Percentiles rank a stretch among this genome's conserved stretches.
These are phyloP conservation scores for Didymella pinodella DNA, from an alignment of 2,329 filamentous ascomycete genomes.

Conservation along the genomic window DNA sequence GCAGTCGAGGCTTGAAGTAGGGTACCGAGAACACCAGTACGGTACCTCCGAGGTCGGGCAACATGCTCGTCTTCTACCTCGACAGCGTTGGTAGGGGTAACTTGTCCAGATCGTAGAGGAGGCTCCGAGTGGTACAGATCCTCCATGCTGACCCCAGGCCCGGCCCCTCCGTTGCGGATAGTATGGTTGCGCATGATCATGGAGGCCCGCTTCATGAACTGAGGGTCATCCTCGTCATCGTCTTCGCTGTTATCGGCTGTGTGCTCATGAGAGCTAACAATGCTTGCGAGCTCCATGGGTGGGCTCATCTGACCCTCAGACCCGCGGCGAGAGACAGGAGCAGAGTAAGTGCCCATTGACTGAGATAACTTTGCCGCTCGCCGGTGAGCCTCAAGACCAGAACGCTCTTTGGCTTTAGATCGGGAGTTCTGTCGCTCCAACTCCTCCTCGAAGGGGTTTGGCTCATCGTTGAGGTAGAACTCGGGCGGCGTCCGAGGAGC, in stretches of 20 bases:
- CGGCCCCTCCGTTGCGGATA: slow-evolving; percentile 25
- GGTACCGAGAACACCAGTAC: slow-evolving; percentile 75
- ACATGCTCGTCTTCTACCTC: slow-evolving; percentile 69
- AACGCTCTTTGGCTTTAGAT: slow-evolving; percentile 40
- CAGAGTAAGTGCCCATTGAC: slow-evolving; percentile 48
- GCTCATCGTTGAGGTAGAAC: slow-evolving; percentile 45
- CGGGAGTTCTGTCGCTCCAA: slow-evolving; percentile 19
- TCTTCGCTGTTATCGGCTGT: slow-evolving; percentile 37
- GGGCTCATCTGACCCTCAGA: slow-evolving; percentile 42
- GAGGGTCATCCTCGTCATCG: slow-evolving; percentile 40
- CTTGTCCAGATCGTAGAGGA: slow-evolving; percentile 54
- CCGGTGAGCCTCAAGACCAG: slow-evolving; percentile 46
- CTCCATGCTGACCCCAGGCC: slow-evolving; percentile 32
- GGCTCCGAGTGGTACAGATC: slow-evolving; percentile 44
- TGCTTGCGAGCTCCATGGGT: slow-evolving; percentile 30
- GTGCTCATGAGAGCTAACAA: slow-evolving; percentile 29
- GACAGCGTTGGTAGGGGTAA: slow-evolving; percentile 57
- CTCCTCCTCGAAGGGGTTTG: slow-evolving; percentile 46
- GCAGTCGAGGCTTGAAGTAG: slow-evolving; percentile 64
- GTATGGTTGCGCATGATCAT: slow-evolving; percentile 47
- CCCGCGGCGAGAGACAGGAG: slow-evolving; percentile 46
- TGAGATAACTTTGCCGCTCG: slow-evolving; percentile 47
- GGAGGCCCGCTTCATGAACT: slow-evolving; percentile 54
- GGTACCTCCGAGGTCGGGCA: slow-evolving; percentile 71
- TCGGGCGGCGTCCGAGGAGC: slow-evolving; percentile 43